Percentiles rank a stretch among this genome's conserved stretches.
Conservation (phyloP, 179 eudicot species). For the Beta corolliflora region DNA sequence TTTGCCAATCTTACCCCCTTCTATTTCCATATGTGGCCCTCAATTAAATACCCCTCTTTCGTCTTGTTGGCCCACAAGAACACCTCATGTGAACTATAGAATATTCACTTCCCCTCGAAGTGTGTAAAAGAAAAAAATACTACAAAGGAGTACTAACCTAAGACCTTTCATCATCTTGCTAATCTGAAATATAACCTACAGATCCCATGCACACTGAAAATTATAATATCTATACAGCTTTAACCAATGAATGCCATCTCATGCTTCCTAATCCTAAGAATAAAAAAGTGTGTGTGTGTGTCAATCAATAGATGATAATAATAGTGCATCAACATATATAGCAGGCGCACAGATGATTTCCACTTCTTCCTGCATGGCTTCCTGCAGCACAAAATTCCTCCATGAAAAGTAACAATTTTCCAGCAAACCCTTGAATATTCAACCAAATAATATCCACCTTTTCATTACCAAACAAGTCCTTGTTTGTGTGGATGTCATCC, state of each 20-base stretch:
- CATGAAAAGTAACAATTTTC: not conserved
- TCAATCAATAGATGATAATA: not conserved
- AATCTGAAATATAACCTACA: not conserved
- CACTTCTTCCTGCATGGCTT: not conserved
- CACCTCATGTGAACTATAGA: too few relatives aligned
- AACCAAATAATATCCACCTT: not conserved
- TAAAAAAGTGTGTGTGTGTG: not conserved
- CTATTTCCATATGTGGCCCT: too few relatives aligned
- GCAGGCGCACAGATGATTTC: not conserved
- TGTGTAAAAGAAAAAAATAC: too few relatives aligned
- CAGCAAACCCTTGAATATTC: not conserved
- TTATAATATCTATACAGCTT: not conserved
- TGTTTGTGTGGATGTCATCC: too few relatives aligned
- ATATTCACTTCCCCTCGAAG: too few relatives aligned
- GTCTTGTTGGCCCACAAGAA: too few relatives aligned
- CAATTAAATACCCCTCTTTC: too few relatives aligned
- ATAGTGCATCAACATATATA: not conserved
- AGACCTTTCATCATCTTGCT: not conserved
- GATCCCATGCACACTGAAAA: not conserved
- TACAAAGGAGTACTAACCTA: too few relatives aligned
- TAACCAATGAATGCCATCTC: not conserved
- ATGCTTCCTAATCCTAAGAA: not conserved
- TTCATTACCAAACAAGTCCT: slow-evolving; percentile 26
- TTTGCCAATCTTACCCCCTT: too few relatives aligned
- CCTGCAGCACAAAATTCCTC: not conserved